A percentile compares a stretch with the other conserved stretches of the same genome.
Conservation (phyloP, 2,329 filamentous ascomycete species). For the Alternaria infectoria region DNA sequence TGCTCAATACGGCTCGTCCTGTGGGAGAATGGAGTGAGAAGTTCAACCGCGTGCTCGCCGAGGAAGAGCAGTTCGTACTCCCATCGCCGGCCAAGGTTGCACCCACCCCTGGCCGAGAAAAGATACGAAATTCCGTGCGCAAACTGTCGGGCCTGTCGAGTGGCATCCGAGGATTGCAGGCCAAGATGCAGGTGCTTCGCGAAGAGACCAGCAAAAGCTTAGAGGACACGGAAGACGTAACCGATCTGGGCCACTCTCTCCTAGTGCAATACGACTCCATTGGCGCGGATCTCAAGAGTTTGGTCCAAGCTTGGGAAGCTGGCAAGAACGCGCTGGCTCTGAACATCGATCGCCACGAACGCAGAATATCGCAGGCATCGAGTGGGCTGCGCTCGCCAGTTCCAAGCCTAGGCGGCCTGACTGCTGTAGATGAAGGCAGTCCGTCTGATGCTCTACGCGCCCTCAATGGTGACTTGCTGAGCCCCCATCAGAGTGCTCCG, state of each 20-base stretch:
- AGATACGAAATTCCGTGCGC: constrained; percentile 83
- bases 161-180: constrained; percentile 88
- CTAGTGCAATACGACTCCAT: constrained; percentile 95
- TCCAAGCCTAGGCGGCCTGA: constrained; percentile 68
- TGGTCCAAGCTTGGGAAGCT: constrained; percentile 58
- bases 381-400: constrained; percentile 57
- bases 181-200: constrained; percentile 88
- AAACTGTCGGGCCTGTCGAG: constrained; percentile 88
- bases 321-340: constrained; percentile 82
- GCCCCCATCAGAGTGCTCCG: constrained; percentile 47
- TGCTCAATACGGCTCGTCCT: constrained; percentile 68
- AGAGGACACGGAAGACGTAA: constrained; percentile 71
- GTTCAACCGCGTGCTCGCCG: constrained; percentile 72
- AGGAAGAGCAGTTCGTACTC: constrained; percentile 71
- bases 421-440: constrained; percentile 58
- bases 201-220: constrained; percentile 85
- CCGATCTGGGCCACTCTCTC: constrained; percentile 77
- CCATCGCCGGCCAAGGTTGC: constrained; percentile 63
- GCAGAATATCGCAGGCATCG: constrained; percentile 58
- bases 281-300: constrained; percentile 76
- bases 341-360: constrained; percentile 82
- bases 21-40: constrained; percentile 69
- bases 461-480: constrained; percentile 73
- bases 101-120: constrained; percentile 77
- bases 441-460: constrained; percentile 76